Evolutionary conservation across 768 basidiomycete genomes (phyloP).

Genomic region (Auricularia heimuer): DNA sequence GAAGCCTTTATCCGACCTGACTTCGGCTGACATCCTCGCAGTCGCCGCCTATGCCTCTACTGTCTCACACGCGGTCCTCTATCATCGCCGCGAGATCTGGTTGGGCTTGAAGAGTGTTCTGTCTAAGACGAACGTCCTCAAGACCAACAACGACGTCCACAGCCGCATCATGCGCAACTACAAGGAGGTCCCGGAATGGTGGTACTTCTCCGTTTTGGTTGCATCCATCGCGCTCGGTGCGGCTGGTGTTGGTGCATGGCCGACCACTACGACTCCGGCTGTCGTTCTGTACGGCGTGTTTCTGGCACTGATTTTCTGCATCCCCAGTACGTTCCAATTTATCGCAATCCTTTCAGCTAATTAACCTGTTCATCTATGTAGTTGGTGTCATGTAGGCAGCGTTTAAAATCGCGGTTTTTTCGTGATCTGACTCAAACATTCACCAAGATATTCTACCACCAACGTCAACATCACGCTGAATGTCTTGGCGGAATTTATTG

Average conservation of each 20-base stretch:
- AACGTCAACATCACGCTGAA: constrained; percentile 28
- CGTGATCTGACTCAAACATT: constrained; percentile 8
- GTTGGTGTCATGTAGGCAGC: not conserved
- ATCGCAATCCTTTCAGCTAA: not conserved
- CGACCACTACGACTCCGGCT: constrained; percentile 13
- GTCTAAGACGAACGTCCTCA: constrained; percentile 62
- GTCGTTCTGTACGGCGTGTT: constrained; percentile 9
- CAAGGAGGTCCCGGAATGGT: constrained; percentile 52
- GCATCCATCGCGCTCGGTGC: constrained; percentile 22
- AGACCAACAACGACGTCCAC: constrained; percentile 37
- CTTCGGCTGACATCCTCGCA: not conserved
- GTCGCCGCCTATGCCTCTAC: constrained; percentile 36
- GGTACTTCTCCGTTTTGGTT: constrained; percentile 32
- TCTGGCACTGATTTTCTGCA: constrained; percentile 12
- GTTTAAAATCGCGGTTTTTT: no score
- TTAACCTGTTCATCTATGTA: not conserved
- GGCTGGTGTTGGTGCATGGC: constrained; percentile 20
- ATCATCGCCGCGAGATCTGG: constrained; percentile 50
- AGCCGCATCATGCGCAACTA: constrained; percentile 49
- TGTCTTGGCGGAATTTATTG: constrained; percentile 31
- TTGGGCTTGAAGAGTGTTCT: constrained; percentile 43
- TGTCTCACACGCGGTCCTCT: constrained; percentile 34
- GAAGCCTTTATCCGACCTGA: no score
- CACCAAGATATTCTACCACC: constrained; percentile 27
- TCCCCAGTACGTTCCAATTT: constrained; percentile 16